These are phyloP conservation scores for Jaltomata sinuosa DNA, from an alignment of 257 asterid species.

Conservation along the genomic window DNA sequence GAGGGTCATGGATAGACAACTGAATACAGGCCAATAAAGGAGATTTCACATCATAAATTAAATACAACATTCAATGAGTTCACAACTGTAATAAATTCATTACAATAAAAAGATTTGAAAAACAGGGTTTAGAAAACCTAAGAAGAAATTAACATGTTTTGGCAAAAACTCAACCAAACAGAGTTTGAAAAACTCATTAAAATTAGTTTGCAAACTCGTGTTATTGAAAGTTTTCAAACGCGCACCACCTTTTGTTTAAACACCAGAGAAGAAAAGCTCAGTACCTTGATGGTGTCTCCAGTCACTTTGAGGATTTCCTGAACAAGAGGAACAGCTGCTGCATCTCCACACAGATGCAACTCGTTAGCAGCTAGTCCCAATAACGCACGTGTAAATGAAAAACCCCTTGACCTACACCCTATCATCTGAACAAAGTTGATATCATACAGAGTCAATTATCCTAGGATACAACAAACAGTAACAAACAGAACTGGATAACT, in stretches of 20 bases:
- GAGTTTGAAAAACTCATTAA: neutral
- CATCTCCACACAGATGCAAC: constrained; percentile 93
- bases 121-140: neutral
- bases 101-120: neutral
- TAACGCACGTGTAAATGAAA: constrained; percentile 90
- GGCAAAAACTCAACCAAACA: neutral
- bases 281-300: constrained; percentile 61
- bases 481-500: neutral
- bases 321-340: constrained; percentile 86
- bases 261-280: neutral
- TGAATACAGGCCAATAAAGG: neutral
- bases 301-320: constrained; percentile 84
- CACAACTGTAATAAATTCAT: neutral
- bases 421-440: constrained; percentile 50
- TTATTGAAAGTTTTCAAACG: neutral
- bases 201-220: neutral
- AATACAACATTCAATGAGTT: neutral
- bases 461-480: neutral
- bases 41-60: neutral
- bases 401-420: constrained; percentile 78
- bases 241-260: neutral
- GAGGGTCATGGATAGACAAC: neutral
- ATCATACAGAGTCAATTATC: neutral
- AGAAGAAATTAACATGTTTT: neutral
- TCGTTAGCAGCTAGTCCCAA: constrained; percentile 88